Percentiles rank a stretch among this genome's conserved stretches.
Conservation (phyloP, 2,329 filamentous ascomycete species). For the Xylaria digitata region DNA sequence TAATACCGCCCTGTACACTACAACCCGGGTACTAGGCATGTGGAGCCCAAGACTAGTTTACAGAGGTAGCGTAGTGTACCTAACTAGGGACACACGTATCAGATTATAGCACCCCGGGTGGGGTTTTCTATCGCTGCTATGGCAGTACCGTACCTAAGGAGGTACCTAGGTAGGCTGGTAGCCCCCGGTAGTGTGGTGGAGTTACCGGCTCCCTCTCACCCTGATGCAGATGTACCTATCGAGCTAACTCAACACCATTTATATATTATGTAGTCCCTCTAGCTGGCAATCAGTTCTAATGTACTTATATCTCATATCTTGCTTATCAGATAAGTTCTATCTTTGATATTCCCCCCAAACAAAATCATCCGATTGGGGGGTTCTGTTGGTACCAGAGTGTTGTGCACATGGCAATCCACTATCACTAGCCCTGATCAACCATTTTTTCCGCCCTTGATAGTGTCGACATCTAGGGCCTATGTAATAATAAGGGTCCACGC, state of each 20-base stretch:
- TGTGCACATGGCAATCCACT: constrained; percentile 5
- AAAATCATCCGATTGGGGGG: constrained; percentile 12
- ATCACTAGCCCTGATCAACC: neutral
- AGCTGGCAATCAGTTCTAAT: no score
- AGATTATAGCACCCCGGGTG: no score
- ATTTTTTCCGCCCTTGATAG: neutral
- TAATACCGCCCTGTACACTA: neutral
- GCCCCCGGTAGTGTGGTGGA: no score
- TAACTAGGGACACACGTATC: neutral
- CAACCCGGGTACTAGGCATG: constrained; percentile 22
- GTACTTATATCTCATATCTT: neutral
- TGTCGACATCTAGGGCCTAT: neutral
- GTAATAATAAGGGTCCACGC: neutral
- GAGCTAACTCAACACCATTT: no score
- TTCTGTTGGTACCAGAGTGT: neutral
- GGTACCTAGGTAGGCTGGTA: no score
- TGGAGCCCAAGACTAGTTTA: constrained; percentile 19
- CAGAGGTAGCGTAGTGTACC: no score
- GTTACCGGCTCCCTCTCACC: no score
- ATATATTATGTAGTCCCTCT: no score
- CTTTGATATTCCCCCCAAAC: neutral
- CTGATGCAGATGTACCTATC: no score
- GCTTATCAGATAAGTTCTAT: neutral
- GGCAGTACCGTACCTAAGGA: no score
- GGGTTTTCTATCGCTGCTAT: no score